Conservation (phyloP, 2,329 filamentous ascomycete genomes). For the Alternaria sp. region DNA sequence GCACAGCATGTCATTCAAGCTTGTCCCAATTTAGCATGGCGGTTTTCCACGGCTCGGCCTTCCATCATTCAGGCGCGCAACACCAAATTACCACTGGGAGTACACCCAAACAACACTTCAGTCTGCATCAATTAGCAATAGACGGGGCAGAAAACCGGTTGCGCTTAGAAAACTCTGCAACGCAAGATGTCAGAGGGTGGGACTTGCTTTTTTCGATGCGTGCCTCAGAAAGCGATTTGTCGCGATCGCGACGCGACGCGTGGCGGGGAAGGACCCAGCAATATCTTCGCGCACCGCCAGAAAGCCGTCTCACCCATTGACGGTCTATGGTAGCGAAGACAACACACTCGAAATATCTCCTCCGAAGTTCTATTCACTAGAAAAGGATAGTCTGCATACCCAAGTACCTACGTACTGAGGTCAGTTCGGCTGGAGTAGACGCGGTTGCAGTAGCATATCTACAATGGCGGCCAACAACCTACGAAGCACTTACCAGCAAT, state of each 20-base stretch:
- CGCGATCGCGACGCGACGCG: background rate
- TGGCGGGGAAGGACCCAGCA: background rate
- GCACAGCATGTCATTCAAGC: background rate
- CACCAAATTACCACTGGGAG: background rate
- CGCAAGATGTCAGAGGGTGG: too few species aligned
- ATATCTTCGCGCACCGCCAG: background rate
- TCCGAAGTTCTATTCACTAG: background rate
- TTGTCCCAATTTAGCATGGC: background rate
- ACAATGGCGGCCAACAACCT: background rate
- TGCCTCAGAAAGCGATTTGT: background rate
- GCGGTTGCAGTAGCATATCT: background rate
- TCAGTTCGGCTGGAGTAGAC: background rate
- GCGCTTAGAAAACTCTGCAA: background rate
- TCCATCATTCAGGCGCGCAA: background rate
- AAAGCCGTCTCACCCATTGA: background rate
- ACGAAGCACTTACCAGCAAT: background rate
- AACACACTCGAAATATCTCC: background rate
- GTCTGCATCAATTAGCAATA: background rate
- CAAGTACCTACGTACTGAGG: background rate
- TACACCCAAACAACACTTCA: background rate
- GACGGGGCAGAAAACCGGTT: background rate
- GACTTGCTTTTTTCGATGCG: background rate
- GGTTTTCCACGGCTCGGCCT: background rate
- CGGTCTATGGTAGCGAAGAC: background rate
- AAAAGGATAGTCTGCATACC: background rate